Evolutionary conservation across 1,284 basidiomycete species (phyloP), one percentile per base, ranked within the genome.

Genomic region (Malassezia japonica): DNA sequence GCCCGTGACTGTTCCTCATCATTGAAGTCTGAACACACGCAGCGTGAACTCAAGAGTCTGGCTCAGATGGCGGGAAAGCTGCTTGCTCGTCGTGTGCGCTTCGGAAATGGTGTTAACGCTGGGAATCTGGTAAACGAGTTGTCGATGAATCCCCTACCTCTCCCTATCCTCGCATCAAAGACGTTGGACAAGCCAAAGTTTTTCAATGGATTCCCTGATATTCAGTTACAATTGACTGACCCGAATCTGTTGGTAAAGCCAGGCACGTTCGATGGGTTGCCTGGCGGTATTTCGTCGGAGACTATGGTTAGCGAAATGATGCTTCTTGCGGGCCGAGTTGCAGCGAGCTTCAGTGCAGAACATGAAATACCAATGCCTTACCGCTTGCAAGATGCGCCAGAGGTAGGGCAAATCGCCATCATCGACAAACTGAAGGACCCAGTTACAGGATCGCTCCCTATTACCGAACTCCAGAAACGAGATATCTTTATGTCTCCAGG

Each of bases 291-390:
- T 20, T 37, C 46, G 7, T 46, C 62, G 9, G 49, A 55, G 21
- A 60, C 57, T 23, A 70, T 89, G 40, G 82, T 98, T 6, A 77
- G 83, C 0, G 89, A 95, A 73, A 77, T 80, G 64, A 92, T 92
- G 86, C 83, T 90, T 61, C 69, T 85, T 10, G 88, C 87, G 0
- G 83, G 83, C 49, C 80, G 85, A 1, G 77, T 84, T 2, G 84
- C 85, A 1, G 92, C 87, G 15, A 75, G 76, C 29, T 91, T 85
- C 74, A 82, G 81, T 47, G 60, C 72, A 18, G 81, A 86, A 13
- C 79, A 78, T 18, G 75, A 76, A 4, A 61, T 95, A 18, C 82
- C 85, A 0, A 77, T 82, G 33, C 70, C 87, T 1, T 85, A 84
- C 50, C 81, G 90, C 16, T 64, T 76, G 1, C 74, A 79, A 28